These are phyloP conservation scores for Coemansia sp. DNA, from an alignment of 192 early-diverging fungal genomes.

Conservation along the genomic window DNA sequence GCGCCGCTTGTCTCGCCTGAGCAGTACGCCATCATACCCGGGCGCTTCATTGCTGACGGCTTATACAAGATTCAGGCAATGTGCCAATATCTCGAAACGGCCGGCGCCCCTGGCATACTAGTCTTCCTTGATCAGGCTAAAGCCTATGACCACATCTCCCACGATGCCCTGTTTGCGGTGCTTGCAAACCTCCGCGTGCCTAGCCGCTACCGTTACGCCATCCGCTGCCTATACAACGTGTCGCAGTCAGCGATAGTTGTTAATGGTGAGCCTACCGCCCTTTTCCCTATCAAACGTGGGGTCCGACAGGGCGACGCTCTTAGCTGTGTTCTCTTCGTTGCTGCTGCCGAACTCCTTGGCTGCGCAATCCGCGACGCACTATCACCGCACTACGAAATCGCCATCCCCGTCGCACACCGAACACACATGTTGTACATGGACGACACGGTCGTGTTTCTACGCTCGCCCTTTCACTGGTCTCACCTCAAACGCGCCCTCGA, in stretches of 20 bases:
- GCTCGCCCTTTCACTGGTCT: slow-evolving; percentile 8
- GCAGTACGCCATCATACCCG: slow-evolving; percentile 17
- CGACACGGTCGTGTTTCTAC: slow-evolving; percentile 10
- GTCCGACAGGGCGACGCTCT: slow-evolving; percentile 6
- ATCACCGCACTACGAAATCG: too few species aligned
- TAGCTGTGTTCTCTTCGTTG: neutral
- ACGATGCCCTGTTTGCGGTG: slow-evolving; percentile 14
- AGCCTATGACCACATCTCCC: slow-evolving; percentile 11
- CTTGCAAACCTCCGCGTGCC: slow-evolving; percentile 6
- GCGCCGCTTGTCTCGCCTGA: slow-evolving; percentile 4
- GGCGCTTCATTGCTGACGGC: slow-evolving; percentile 3
- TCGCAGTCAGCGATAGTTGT: slow-evolving; percentile 4
- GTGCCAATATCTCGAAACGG: slow-evolving; percentile 3
- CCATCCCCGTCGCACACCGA: slow-evolving; percentile 3
- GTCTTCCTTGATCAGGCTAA: slow-evolving; percentile 24
- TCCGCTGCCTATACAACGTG: slow-evolving; percentile 1
- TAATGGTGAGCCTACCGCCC: too few species aligned
- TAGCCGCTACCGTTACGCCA: neutral
- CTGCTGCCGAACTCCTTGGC: neutral
- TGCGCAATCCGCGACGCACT: neutral
- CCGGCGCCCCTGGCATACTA: neutral
- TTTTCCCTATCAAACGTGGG: slow-evolving; percentile 9
- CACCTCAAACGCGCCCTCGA: slow-evolving; percentile 3
- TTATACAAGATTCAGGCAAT: slow-evolving; percentile 13
- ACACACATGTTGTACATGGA: slow-evolving; percentile 19